Percentiles rank a stretch among this genome's conserved stretches.
phyloP scores from a whole-genome alignment of 768 basidiomycete species.

The Austroboletus festivus region DNA sequence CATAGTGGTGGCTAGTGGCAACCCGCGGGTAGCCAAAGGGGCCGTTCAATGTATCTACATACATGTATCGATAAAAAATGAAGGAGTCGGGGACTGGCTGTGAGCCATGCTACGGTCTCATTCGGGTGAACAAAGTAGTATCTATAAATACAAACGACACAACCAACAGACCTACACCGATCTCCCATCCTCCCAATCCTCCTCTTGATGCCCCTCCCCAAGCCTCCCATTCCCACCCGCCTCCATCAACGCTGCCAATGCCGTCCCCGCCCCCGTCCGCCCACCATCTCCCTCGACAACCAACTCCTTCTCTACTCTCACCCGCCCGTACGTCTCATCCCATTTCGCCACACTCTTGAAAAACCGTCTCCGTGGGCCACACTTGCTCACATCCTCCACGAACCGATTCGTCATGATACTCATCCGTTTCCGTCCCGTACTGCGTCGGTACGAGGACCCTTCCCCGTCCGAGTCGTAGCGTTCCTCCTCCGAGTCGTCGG shows the following conservation, averaged over 20 bases:
- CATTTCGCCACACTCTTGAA: constrained; percentile 49
- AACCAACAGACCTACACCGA: constrained; percentile 15
- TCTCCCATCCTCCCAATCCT: constrained; percentile 32
- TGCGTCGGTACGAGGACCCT: constrained; percentile 36
- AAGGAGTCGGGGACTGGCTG: too few relatives aligned
- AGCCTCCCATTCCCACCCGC: constrained; percentile 18
- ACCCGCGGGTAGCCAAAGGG: too few relatives aligned
- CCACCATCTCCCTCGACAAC: constrained; percentile 19
- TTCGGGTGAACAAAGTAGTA: background rate
- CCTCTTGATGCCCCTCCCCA: constrained; percentile 17
- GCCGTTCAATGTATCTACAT: too few relatives aligned
- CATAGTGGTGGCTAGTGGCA: too few relatives aligned
- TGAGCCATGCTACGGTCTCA: too few relatives aligned
- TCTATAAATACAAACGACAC: background rate
- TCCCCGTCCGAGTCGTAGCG: constrained; percentile 44
- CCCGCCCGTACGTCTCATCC: constrained; percentile 29
- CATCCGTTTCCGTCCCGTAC: constrained; percentile 57
- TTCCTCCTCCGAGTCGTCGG: constrained; percentile 49
- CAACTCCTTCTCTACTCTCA: constrained; percentile 22
- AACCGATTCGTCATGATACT: constrained; percentile 63
- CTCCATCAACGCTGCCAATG: constrained; percentile 26
- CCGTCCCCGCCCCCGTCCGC: constrained; percentile 5
- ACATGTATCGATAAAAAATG: too few relatives aligned
- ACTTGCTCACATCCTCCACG: constrained; percentile 40
- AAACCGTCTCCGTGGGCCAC: constrained; percentile 46